Base-by-base conservation (phyloP, 1,284 basidiomycete species). In the Hortiboletus rubellus region DNA sequence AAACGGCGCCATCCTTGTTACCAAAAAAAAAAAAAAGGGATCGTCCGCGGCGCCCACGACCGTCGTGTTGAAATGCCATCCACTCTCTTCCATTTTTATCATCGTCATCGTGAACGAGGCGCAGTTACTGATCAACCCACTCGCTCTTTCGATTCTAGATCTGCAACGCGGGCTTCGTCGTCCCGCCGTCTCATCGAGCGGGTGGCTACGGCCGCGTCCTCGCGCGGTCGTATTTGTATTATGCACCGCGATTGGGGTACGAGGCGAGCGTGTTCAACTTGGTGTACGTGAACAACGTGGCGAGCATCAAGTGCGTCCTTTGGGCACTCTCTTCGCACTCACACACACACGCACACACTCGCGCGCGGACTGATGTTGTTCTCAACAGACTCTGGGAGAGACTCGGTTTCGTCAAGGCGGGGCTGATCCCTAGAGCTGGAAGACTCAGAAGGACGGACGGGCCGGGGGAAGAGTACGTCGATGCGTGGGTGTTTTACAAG, bases 261-360 rank as follows among this genome's bases (percentile, higher is more conserved):
- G 81, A 86, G 64, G 92, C 85, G 0, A 94, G 90, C 65, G 92
- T 98, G 17, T 98, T 97, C 80, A 98, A 98, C 71, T 81, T 98
- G 46, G 94, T 97, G 37, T 98, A 92, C 74, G 85, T 86, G 40
- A 94, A 89, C 76, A 92, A 92, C 73, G 72, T 77, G 44, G 87
- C 88, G 14, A 89, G 85, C 54, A 74, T 91, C 57, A 82, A 77
- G 87, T 86, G 57, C 64, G 78, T 30, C 10, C 1, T 7, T 30
- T 12, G 22, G 15, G 14, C n/a, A 41, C 38, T n/a, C 30, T 33
- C 22, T 14, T 34, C 14, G 5, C 17, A 27, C 17, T 18, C 18
- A 18, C 18, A 18, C 18, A 18, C 18, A 18, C 18, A 18, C 18
- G 18, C 18, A 18, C 22, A 6, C 7, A 14, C n/a, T 41, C n/a